Percentiles rank a stretch among this genome's conserved stretches.
Conservation (phyloP, 2,329 filamentous ascomycete species). For the Cytospora schulzeri region DNA sequence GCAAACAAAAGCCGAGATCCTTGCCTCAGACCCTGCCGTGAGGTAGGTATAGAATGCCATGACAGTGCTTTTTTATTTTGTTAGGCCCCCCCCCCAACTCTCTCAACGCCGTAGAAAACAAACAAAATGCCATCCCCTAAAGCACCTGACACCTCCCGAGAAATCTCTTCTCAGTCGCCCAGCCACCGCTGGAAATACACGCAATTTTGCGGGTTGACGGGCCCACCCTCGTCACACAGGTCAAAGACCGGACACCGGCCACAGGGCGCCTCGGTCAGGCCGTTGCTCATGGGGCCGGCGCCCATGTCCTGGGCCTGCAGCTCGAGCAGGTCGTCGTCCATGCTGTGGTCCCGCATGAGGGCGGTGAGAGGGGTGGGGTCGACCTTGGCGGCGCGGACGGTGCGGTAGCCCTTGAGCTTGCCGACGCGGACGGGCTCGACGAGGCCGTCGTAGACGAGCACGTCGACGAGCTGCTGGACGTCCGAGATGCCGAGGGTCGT, state of each 20-base stretch:
- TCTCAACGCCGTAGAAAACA: neutral
- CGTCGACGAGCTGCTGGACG: conserved; percentile 82
- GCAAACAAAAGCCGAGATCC: conserved; percentile 6
- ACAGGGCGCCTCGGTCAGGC: conserved; percentile 86
- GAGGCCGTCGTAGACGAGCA: conserved; percentile 85
- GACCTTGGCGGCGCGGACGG: conserved; percentile 51
- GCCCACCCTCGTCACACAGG: conserved; percentile 86
- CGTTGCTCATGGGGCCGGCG: conserved; percentile 58
- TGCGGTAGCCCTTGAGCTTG: conserved; percentile 55
- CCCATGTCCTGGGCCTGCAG: conserved; percentile 35
- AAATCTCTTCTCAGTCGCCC: conserved; percentile 42
- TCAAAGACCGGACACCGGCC: conserved; percentile 92
- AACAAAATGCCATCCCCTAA: conserved; percentile 18
- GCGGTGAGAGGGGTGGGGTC: conserved; percentile 34
- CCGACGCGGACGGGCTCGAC: conserved; percentile 66
- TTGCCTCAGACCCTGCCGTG: neutral
- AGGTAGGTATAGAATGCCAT: neutral
- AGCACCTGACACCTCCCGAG: conserved; percentile 10
- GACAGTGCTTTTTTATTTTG: neutral
- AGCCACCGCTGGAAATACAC: conserved; percentile 92
- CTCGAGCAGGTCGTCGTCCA: conserved; percentile 29
- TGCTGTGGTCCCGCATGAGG: conserved; percentile 34
- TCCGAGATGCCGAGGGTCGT: conserved; percentile 72
- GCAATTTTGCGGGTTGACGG: conserved; percentile 86
- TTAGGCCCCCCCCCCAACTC: too few species aligned